Evolutionary conservation across 2,329 filamentous ascomycete genomes (phyloP).

Genomic region (Magnaporthales sp.): DNA sequence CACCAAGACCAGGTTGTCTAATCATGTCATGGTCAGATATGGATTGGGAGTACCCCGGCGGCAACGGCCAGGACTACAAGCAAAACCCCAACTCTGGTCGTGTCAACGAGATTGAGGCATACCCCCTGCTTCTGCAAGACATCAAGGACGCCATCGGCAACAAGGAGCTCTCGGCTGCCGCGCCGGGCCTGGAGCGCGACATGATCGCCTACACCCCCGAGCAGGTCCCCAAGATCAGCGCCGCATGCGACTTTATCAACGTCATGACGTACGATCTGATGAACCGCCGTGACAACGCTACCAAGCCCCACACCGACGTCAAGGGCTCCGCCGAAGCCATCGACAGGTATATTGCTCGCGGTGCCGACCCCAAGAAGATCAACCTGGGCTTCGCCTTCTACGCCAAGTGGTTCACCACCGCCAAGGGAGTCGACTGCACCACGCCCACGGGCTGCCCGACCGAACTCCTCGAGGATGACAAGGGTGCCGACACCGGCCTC

Average conservation of each 20-base stretch:
- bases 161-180: conserved; percentile 59
- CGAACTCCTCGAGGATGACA: conserved; percentile 44
- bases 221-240: conserved; percentile 48
- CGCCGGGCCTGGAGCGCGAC: conserved; percentile 54
- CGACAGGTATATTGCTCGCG: conserved; percentile 49
- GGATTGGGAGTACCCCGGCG: conserved; percentile 59
- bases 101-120: conserved; percentile 53
- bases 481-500: conserved; percentile 48
- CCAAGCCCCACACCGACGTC: conserved; percentile 58
- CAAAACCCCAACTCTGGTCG: conserved; percentile 51
- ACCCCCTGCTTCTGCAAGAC: conserved; percentile 49
- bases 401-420: conserved; percentile 54
- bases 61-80: conserved; percentile 65
- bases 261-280: conserved; percentile 62
- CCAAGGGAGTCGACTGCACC: conserved; percentile 27
- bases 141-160: conserved; percentile 43
- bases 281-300: conserved; percentile 57
- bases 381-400: conserved; percentile 62
- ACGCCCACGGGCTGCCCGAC: conserved; percentile 46
- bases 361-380: conserved; percentile 40
- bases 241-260: conserved; percentile 58
- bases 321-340: conserved; percentile 43
- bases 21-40: conserved; percentile 28
- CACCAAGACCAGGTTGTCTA: background rate
- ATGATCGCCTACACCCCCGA: conserved; percentile 57